Evolutionary conservation across 495 filamentous ascomycete genomes (phyloP).

Genomic region (Aspergillus mulundensis): DNA sequence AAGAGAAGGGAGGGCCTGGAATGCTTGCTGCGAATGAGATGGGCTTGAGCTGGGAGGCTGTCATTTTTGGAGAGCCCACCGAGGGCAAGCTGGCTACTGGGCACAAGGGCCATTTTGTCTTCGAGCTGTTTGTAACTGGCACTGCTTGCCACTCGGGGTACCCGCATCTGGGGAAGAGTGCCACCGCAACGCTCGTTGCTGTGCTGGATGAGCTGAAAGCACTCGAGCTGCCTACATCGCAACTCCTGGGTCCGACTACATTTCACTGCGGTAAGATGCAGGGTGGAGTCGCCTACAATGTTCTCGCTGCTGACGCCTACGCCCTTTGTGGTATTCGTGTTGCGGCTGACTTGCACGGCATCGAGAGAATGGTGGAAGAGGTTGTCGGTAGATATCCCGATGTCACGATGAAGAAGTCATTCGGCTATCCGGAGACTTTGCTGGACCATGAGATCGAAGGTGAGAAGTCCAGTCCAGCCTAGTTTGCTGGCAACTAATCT

Average conservation of each 20-base stretch:
- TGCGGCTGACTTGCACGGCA: conserved; percentile 19
- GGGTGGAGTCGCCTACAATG: conserved; percentile 21
- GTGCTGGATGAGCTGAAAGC: conserved; percentile 52
- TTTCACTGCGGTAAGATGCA: conserved; percentile 20
- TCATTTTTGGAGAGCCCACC: conserved; percentile 62
- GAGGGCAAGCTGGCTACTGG: conserved; percentile 72
- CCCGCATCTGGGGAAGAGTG: conserved; percentile 67
- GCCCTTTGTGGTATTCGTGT: conserved; percentile 15
- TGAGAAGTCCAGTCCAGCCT: not conserved
- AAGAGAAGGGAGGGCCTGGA: conserved; percentile 68
- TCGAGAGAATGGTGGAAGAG: not conserved
- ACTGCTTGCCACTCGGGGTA: conserved; percentile 48
- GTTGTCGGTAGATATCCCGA: no score
- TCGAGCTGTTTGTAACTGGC: conserved; percentile 56
- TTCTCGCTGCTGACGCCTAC: conserved; percentile 18
- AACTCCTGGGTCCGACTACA: conserved; percentile 17
- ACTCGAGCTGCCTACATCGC: conserved; percentile 9
- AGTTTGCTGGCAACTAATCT: not conserved
- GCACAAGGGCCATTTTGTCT: conserved; percentile 68
- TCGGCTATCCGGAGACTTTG: conserved; percentile 20
- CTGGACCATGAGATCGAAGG: conserved; percentile 56
- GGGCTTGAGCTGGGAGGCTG: no score
- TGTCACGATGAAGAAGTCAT: conserved; percentile 14
- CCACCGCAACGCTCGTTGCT: conserved; percentile 61
- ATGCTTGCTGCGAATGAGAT: conserved; percentile 46